Base-by-base conservation (phyloP, 306 rosid species). In the Prinsepia uniflora region DNA sequence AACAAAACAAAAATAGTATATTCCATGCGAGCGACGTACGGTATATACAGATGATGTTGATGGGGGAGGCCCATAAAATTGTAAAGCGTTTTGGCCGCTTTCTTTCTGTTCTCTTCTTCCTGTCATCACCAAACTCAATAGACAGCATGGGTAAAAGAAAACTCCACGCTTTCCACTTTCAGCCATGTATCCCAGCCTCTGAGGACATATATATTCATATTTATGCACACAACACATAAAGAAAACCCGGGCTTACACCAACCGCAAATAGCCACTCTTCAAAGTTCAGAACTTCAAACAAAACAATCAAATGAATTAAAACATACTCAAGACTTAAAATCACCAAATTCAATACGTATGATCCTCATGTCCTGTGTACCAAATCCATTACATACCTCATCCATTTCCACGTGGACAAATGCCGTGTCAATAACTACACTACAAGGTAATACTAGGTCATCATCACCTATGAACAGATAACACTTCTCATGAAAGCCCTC, bases 401-500 rank as follows among this genome's bases (percentile, higher is more conserved):
- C 88, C 60, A 80, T 57, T 86, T 93, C 98, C 75, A 90, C 68
- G 72, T 93, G 86, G 67, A 93, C 81, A 67, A 80, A 78, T 52
- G 75, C 80, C 46, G 70, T 71, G 81, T 90, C 96, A 68, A 93
- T 83, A 18, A 84, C 89, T 72, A 90, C 86, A 68, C 82, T 87
- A 84, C 97, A 87, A 11, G 24, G n/a, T 11, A 79, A 86, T 72
- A 68, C 56, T 73, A 43, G 24, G 7, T 44, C 22, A 4, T 70
- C 80, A 50, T 86, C 84, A 46, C 76, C 81, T 46, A 84, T 67
- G 59, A 68, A 71, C 44, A 87, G 50, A 58, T 57, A 68, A 72
- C 99, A 91, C 53, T 83, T 86, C 60, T 81, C 87, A 58, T 94
- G 91, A 6, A 89, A 78, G 79, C 99, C 99, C 82, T 94, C 99